Base-by-base conservation (phyloP, 768 basidiomycete genomes). In the Leccinum rimulosum region DNA sequence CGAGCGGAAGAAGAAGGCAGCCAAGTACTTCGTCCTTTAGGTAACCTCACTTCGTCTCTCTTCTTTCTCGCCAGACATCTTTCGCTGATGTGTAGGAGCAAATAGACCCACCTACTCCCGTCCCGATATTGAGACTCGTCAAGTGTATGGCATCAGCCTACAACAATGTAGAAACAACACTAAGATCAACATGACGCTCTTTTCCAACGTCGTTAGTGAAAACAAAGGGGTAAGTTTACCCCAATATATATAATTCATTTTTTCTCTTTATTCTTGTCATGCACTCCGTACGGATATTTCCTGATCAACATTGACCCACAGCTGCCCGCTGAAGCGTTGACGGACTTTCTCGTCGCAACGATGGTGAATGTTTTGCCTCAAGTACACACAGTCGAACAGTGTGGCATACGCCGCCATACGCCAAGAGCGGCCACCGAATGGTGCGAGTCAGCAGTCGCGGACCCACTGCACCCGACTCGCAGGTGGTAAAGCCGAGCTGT, bases 381-480 rank as follows among this genome's bases (percentile, higher is more conserved):
- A 98, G 74, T 99, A 98, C 81, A 99, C 97, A 1, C 97, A 98
- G 73, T 99, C 97, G 52, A 98, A 99, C 82, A 95, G 93, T 62
- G 97, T 99, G 54, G 89, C 96, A 31, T 99, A 97, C 28, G 28
- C 28, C 28, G 4, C 28, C 28, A 28, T 28, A 28, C 70, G 93
- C 95, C 1, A 88, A 86, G 67, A 88, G 85, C 68, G 97, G 97
- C 96, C 72, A 83, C 98, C 66, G 97, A 96, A 50, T 88, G 97
- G 97, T 35, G 97, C 97, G 0, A 97, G 96, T 12, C 97, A 98
- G 70, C 97, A 98, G 73, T 98, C 96, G 5, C 91, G 97, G 43
- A 99, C 98, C 70, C 97, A 99, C 79, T 99, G 97, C 78, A 99
- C 97, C 17, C 91, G 97, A 31, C 87, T 99, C 50, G 97, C 97